Evolutionary conservation across 805 yeast species (phyloP), one percentile per base, ranked within the genome.

Genomic region (Wickerhamiella domercqiae): DNA sequence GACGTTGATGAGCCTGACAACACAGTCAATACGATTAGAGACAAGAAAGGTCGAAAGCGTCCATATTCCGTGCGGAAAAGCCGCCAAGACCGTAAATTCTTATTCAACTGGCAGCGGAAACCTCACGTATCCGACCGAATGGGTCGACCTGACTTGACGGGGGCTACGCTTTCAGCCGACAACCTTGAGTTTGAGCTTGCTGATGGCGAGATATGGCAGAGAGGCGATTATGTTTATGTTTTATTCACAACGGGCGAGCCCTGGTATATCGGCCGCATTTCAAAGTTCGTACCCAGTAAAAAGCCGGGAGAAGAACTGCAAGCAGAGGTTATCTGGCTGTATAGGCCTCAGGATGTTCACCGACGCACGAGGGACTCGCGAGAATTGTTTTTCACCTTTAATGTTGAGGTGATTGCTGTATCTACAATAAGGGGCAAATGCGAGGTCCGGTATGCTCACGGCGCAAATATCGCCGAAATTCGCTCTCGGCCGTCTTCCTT

Each of bases 211-310:
- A 7, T 32, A 2, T 33, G 32, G 4, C 32, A 17, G 2, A 32
- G 20, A 18, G 39, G 49, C 61, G 4, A 39, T 6, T 30, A 24
- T 24, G 39, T 42, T 5, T 42, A 29, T 24, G 40, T 42, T 5
- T 35, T 33, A 28, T 25, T 46, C 61, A 94, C 94, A 1, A 83
- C 94, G 0, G 90, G 94, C 2, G 95, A 83, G 49, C 96, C 97
- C 0, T 90, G 79, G 61, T 81, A 83, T 50, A 70, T 90, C 32
- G 97, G 93, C 1, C 64, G 87, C 30, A 67, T 87, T 29, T 70
- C 81, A 64, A 90, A 86, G 13, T 82, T 84, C 47, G 65, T 63
- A 3, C 15, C 7, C 3, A 16, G 14, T 7, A 29, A 9, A 3
- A 29, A 38, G 3, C 41, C 47, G 9, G 17, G 39, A 3, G 21